Conservation (phyloP, 2,329 filamentous ascomycete genomes). For the Ophiostoma sp. region DNA sequence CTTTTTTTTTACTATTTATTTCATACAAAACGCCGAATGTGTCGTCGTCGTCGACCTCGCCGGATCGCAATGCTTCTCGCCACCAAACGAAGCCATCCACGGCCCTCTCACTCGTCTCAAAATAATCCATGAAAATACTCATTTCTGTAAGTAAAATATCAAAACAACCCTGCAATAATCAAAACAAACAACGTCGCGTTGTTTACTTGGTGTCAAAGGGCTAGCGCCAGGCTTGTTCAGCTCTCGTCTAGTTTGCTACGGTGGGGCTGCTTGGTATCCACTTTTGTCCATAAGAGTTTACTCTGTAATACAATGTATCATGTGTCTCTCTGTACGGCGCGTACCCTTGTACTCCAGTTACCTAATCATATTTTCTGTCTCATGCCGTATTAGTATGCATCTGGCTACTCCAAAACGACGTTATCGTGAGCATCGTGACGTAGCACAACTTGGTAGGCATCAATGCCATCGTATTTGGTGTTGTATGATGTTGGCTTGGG, state of each 20-base stretch:
- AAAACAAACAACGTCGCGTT: neutral
- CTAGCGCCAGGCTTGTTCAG: constrained; percentile 3
- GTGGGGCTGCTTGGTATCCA: neutral
- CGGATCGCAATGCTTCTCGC: no score
- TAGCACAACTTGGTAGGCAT: no score
- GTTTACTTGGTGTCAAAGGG: neutral
- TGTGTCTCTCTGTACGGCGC: neutral
- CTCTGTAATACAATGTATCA: no score
- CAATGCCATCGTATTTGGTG: no score
- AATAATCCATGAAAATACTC: neutral
- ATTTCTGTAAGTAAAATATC: neutral
- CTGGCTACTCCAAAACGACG: no score
- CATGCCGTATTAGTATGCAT: no score
- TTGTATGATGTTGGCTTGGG: no score
- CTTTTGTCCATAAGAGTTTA: neutral
- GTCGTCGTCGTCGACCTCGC: no score
- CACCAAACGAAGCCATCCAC: no score
- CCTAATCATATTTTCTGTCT: no score
- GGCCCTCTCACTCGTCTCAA: no score
- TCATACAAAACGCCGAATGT: neutral
- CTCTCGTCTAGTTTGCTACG: neutral
- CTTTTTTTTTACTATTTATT: neutral
- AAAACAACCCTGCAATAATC: neutral
- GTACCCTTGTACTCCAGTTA: neutral
- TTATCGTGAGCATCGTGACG: no score